phyloP scores from a whole-genome alignment of 2,329 filamentous ascomycete species.

The Xylaria digitata region DNA sequence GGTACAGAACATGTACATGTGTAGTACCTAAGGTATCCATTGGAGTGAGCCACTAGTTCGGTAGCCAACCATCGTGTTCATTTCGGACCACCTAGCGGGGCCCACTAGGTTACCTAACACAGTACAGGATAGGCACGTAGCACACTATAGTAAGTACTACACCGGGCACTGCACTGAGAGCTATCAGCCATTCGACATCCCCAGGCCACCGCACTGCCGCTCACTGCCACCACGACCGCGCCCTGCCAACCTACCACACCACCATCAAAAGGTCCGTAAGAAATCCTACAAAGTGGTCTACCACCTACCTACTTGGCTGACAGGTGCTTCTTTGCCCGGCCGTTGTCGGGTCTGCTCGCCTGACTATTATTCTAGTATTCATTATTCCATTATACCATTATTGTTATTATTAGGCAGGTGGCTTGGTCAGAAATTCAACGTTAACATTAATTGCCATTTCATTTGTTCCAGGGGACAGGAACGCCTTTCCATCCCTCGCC shows the following conservation, averaged over 20 bases:
- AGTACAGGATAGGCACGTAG: not conserved
- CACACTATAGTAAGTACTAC: no score
- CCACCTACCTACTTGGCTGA: constrained; percentile 3
- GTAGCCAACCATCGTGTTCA: constrained; percentile 34
- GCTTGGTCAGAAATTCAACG: constrained; percentile 13
- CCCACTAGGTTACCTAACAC: constrained; percentile 1
- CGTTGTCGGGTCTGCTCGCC: constrained; percentile 12
- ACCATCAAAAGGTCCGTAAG: constrained; percentile 15
- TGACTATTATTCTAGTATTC: not conserved
- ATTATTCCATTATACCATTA: no score
- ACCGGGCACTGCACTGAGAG: no score
- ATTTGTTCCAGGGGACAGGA: constrained; percentile 16
- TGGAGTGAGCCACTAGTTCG: constrained; percentile 31
- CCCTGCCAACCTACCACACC: constrained; percentile 7
- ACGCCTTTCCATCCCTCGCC: constrained; percentile 16
- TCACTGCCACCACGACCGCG: constrained; percentile 8
- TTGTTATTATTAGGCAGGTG: constrained; percentile 25
- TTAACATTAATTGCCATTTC: constrained; percentile 1
- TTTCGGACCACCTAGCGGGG: constrained; percentile 37
- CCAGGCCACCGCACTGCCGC: not conserved
- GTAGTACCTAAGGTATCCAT: constrained; percentile 9
- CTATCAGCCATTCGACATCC: no score
- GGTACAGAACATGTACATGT: no score
- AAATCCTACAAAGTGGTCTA: constrained; percentile 1
- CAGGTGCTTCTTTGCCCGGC: constrained; percentile 14